Base-by-base conservation (phyloP, 202 grass and related monocot species). In the Brachypodium distachyon region DNA sequence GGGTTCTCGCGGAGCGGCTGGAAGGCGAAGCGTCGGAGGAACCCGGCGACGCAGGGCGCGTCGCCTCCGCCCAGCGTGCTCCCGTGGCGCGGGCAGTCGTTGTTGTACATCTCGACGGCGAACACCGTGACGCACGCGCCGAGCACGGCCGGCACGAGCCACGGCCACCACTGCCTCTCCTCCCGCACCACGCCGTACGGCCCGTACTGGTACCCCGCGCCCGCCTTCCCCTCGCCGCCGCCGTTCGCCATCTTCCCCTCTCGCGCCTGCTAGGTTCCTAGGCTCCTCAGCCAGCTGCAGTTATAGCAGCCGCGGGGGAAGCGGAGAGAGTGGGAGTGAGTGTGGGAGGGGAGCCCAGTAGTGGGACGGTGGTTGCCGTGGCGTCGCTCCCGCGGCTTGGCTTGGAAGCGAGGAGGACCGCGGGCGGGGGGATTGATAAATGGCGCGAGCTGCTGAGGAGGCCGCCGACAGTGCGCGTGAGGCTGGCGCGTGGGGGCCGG, bases 1-100 rank as follows among this genome's bases (percentile, higher is more conserved):
- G 95, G 95, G 27, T 98, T 98, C 84, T 98, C 89, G 3, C 70
- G 89, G 19, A 92, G 58, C 51, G 95, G 95, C 70, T 98, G 91
- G 60, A 98, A 98, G 36, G 95, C 74, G 73, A 98, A 86, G 1
- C 85, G 95, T n/a, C 53, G 85, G 61, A 98, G 95, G 63, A 95
- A 87, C 0, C 77, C 25, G 19, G 70, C 87, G 48, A 88, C 70
- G 95, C 91, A 98, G 17, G 16, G 6, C 0, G 55, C 56, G 46
- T 41, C 11, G 60, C 67, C n/a, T n/a, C n/a, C 77, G 33, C 84
- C 89, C 18, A 70, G 70, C 23, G 82, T 19, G 32, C 62, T 79
- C 32, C 61, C 55, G 69, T 90, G 82, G 22, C 37, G 77, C 7
- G 89, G 95, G 80, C 95, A 98, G 73, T 98, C 49, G 68, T 98